phyloP scores from a whole-genome alignment of 2,329 filamentous ascomycete genomes.

The Lachnellula arida region DNA sequence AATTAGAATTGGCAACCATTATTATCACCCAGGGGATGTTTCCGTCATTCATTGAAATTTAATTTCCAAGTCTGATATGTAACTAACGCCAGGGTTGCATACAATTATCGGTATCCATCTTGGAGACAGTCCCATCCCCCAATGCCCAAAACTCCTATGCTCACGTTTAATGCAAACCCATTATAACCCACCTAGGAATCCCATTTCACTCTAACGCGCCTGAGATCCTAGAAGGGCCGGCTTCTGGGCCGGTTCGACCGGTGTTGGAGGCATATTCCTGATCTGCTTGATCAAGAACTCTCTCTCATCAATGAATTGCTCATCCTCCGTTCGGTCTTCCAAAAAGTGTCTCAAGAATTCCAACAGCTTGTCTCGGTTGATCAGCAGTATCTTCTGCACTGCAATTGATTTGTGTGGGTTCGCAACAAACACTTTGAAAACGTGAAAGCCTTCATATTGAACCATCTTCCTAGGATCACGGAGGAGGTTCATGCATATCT shows the following conservation, averaged over 20 bases:
- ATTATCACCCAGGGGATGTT: background rate
- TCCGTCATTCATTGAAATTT: background rate
- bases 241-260: slow-evolving; percentile 40
- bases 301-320: slow-evolving; percentile 97
- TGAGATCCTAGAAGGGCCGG: slow-evolving; percentile 30
- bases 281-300: slow-evolving; percentile 97
- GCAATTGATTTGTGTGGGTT: slow-evolving; percentile 98
- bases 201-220: slow-evolving; percentile 15
- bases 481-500: slow-evolving; percentile 96
- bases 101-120: slow-evolving; percentile 18
- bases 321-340: slow-evolving; percentile 92
- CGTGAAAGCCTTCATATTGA: slow-evolving; percentile 97
- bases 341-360: slow-evolving; percentile 88
- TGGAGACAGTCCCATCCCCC: slow-evolving; percentile 7
- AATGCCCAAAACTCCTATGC: slow-evolving; percentile 26
- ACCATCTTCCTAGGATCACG: slow-evolving; percentile 98
- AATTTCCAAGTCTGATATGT: slow-evolving; percentile 8
- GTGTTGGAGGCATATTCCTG: slow-evolving; percentile 57
- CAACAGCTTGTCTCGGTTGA: slow-evolving; percentile 89
- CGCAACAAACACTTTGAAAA: slow-evolving; percentile 99
- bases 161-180: slow-evolving; percentile 10
- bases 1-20: background rate
- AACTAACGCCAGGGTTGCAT: slow-evolving; percentile 18
- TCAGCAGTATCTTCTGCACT: slow-evolving; percentile 91
- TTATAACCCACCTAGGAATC: background rate